Conservation (phyloP, 2,329 filamentous ascomycete species). For the Fusarium circinatum region DNA sequence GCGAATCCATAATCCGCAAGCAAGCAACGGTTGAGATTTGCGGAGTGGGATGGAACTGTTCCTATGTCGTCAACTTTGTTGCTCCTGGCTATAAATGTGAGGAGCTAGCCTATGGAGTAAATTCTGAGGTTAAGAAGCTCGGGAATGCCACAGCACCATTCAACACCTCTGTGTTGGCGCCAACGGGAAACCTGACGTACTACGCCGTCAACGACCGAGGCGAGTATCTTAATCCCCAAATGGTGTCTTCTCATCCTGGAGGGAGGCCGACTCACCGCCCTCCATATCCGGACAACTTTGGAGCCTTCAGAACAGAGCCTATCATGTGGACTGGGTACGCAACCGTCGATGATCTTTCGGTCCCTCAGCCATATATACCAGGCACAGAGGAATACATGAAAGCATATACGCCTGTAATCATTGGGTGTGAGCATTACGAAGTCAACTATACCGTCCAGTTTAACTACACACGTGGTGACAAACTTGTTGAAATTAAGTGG, state of each 20-base stretch:
- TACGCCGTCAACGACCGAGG: accelerated
- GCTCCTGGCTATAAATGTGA: slow-evolving; percentile 20
- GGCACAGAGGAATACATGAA: accelerated
- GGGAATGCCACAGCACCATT: not conserved
- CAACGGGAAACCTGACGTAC: accelerated
- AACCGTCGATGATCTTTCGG: accelerated
- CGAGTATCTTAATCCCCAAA: accelerated
- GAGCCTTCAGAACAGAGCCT: slow-evolving; percentile 10
- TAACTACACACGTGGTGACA: accelerated
- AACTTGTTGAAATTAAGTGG: accelerated
- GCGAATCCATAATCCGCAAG: accelerated
- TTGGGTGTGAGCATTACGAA: slow-evolving; percentile 21
- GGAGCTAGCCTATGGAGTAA: not conserved
- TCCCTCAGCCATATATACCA: accelerated
- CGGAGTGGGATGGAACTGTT: slow-evolving; percentile 5
- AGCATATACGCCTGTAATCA: not conserved
- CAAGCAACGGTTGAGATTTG: not conserved
- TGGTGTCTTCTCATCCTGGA: accelerated
- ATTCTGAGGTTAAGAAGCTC: not conserved
- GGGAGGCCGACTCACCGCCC: accelerated
- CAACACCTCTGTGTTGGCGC: not conserved
- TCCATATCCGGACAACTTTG: not conserved
- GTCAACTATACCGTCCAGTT: not conserved
- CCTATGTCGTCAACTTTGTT: not conserved
- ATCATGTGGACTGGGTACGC: slow-evolving; percentile 28